Base-by-base conservation (phyloP, 768 basidiomycete species). In the Pleurotus tuber-regium region DNA sequence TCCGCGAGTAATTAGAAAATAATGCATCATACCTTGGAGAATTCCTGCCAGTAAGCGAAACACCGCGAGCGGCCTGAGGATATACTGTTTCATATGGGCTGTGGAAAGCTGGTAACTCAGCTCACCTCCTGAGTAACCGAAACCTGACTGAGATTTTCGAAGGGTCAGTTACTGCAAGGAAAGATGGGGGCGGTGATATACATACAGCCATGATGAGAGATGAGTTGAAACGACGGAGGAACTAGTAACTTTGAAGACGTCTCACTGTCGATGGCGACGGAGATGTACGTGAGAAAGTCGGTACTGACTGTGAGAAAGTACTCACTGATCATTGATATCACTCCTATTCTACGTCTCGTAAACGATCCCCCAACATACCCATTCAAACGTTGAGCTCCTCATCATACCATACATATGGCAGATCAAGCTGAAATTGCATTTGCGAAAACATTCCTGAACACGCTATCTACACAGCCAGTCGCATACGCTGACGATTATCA, bases 31-130 rank as follows among this genome's bases (percentile, higher is more conserved):
- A 86, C 88, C 63, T 85, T 87, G 58, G 83, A 77, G 71, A 91
- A 89, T 67, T 94, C 90, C 63, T 94, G 92, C 92, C 93, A 96
- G 71, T 87, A 91, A 10, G 82, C 76, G 68, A 94, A 94, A 70
- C 94, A 97, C 61, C 90, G 80, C 55, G 89, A 83, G 57, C 83
- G 83, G 59, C 91, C 92, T 93, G 49, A 4, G 9, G 12, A n/a
- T 28, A n/a, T 11, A 8, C 7, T 11, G 40, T 42, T 12, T 21
- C 14, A 19, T 8, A 14, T 29, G 24, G 23, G 18, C 12, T 33
- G 25, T 44, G 31, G 19, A 21, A 28, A 6, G 11, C 16, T 10
- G 6, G 39, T n/a, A 29, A 30, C 25, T 23, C 24, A 28, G 50
- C 66, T 28, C 52, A 75, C 77, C 75, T 68, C 76, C 75, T 40